Evolutionary conservation across 2,329 filamentous ascomycete species (phyloP), one percentile per base, ranked within the genome.

Genomic region (Atkinsonella hypoxylon): DNA sequence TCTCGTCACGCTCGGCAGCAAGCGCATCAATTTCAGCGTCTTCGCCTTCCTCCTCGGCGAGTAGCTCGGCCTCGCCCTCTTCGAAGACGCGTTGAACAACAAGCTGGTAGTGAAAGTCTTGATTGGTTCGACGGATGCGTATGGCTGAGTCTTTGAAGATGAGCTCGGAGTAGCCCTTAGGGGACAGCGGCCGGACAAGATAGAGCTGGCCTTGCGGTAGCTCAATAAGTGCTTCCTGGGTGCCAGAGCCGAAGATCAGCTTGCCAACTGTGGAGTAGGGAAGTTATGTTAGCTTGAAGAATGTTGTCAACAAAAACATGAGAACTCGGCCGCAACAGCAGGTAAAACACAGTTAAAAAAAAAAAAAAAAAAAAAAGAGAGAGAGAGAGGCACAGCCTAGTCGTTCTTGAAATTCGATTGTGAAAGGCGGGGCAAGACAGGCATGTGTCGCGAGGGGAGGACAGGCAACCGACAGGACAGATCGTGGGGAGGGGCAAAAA

Each of bases 131-230:
- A 57, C 94, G 85, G 62, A 98, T 94, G 56, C 85, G 89, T 49
- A 91, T 89, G 45, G 89, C 87, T 39, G 89, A 86, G 81, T 98
- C 93, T 69, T 93, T 95, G 77, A 96, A 98, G 69, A 98, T 95
- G 64, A 97, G 89, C 69, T 98, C 93, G 1, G 91, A 96, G 67
- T 96, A 97, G 57, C 93, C 93, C 68, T 98, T 98, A 51, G 91
- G 89, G 8, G 91, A 97, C 47, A 89, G 80, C 11, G 93, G 93
- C 61, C 93, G 87, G 60, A 98, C 93, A 58, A 98, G 85, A 69
- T 96, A 98, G 43, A 98, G 87, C 69, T 97, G 90, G 64, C 93
- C 93, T 68, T 97, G 89, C 15, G 90, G 83, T 42, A 98, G 83
- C 66, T 97, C 90, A 69, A 95, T 89, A 64, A 98, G 82, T 45